Evolutionary conservation across 257 asterid genomes (phyloP).

Genomic region (Solanum sejunctum): DNA sequence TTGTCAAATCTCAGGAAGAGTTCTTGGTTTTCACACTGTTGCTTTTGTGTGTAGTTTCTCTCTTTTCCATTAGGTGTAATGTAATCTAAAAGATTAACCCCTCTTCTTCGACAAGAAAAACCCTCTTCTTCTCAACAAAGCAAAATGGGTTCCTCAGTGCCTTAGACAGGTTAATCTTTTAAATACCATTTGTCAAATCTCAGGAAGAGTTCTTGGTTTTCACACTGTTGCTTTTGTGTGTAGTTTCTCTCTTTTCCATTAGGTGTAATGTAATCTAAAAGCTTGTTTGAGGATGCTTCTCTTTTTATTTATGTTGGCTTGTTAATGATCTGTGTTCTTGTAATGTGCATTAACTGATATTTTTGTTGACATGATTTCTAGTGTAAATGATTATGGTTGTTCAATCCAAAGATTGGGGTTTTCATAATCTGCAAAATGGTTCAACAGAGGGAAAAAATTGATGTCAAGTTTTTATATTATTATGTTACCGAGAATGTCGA

Average conservation of each 20-base stretch:
- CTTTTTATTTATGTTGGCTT: background rate
- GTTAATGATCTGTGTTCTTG: background rate
- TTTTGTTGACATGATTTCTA: background rate
- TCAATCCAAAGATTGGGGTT: background rate
- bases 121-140: background rate
- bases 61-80: background rate
- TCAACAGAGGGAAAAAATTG: background rate
- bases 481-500: background rate
- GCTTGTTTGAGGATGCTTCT: background rate
- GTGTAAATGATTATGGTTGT: background rate
- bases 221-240: background rate
- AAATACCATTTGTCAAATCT: background rate
- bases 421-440: background rate
- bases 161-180: background rate
- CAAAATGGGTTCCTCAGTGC: background rate
- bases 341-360: background rate
- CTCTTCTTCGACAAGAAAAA: conserved; percentile 34
- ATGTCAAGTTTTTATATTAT: background rate
- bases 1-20: background rate
- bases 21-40: background rate
- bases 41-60: background rate
- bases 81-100: no score
- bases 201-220: background rate
- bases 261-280: background rate
- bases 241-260: background rate